Percentiles rank a stretch among this genome's conserved stretches.
Conservation (phyloP, 371 early-diverging fungal species). For the Rhizomucor miehei region DNA sequence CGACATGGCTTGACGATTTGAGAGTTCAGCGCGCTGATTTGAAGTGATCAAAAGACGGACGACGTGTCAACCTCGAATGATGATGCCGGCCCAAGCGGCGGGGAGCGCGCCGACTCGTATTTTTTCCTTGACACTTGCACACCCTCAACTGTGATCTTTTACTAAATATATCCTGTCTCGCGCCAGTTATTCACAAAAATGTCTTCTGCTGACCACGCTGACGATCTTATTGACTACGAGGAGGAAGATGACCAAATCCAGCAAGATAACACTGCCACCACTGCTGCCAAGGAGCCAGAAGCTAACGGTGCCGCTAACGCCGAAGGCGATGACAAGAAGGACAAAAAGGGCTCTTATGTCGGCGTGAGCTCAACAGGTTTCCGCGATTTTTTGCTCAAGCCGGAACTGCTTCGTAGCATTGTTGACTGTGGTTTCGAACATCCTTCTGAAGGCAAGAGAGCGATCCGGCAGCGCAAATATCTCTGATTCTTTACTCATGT, state of each 20-base stretch:
- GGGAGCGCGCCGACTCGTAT: neutral
- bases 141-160: neutral
- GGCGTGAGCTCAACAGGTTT: constrained; percentile 98
- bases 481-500: neutral
- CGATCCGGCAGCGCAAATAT: neutral
- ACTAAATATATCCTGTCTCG: constrained; percentile 6
- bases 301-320: constrained; percentile 29
- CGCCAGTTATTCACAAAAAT: constrained; percentile 18
- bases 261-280: constrained; percentile 35
- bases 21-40: neutral
- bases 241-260: constrained; percentile 76
- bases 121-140: neutral
- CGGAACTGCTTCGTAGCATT: constrained; percentile 92
- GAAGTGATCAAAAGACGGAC: no score
- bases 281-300: constrained; percentile 7
- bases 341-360: constrained; percentile 96
- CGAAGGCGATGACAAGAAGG: constrained; percentile 58
- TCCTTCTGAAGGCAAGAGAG: constrained; percentile 88
- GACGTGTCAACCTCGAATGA: neutral
- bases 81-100: constrained; percentile 1
- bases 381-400: constrained; percentile 96
- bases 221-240: constrained; percentile 96
- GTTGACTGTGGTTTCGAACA: constrained; percentile 99
- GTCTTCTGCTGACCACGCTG: constrained; percentile 70
- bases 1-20: neutral